Evolutionary conservation across 2,329 filamentous ascomycete species (phyloP).

Genomic region (Zarea fungicola): DNA sequence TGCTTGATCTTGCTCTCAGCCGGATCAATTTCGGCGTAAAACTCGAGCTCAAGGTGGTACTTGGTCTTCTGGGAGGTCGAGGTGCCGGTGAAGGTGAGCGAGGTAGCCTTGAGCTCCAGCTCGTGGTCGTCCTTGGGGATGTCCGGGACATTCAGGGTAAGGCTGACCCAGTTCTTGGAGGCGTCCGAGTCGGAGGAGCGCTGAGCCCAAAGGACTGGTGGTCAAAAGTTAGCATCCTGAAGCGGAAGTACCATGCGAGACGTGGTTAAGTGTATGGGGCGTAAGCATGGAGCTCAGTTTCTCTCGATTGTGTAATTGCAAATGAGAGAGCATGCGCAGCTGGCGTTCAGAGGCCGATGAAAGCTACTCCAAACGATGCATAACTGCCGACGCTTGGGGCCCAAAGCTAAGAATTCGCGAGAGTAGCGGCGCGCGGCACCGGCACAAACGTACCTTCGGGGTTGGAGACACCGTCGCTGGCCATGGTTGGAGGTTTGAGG

Average conservation of each 20-base stretch:
- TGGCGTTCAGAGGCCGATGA: too few species aligned
- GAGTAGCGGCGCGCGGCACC: too few species aligned
- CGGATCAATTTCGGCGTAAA: slow-evolving; percentile 87
- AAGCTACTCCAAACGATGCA: too few species aligned
- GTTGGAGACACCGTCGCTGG: slow-evolving; percentile 25
- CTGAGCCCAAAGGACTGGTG: slow-evolving; percentile 95
- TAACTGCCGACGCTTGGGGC: too few species aligned
- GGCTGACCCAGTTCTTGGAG: slow-evolving; percentile 89
- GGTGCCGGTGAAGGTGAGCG: slow-evolving; percentile 75
- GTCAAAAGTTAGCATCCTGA: not conserved
- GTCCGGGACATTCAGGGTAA: slow-evolving; percentile 86
- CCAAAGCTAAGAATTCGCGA: too few species aligned
- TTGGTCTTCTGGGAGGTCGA: slow-evolving; percentile 79
- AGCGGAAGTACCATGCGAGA: not conserved
- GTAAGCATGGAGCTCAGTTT: too few species aligned
- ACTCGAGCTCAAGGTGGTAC: slow-evolving; percentile 80
- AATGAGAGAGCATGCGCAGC: too few species aligned
- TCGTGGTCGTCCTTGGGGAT: slow-evolving; percentile 70
- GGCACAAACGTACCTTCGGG: slow-evolving; percentile 31
- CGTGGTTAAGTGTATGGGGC: too few species aligned
- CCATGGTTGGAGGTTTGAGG: too few species aligned
- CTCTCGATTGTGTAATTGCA: too few species aligned
- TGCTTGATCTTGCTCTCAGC: slow-evolving; percentile 81
- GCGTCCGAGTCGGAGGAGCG: slow-evolving; percentile 77
- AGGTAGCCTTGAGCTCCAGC: slow-evolving; percentile 74